Base-by-base conservation (phyloP, 1,284 basidiomycete genomes). In the Cystobasidium slooffiae region DNA sequence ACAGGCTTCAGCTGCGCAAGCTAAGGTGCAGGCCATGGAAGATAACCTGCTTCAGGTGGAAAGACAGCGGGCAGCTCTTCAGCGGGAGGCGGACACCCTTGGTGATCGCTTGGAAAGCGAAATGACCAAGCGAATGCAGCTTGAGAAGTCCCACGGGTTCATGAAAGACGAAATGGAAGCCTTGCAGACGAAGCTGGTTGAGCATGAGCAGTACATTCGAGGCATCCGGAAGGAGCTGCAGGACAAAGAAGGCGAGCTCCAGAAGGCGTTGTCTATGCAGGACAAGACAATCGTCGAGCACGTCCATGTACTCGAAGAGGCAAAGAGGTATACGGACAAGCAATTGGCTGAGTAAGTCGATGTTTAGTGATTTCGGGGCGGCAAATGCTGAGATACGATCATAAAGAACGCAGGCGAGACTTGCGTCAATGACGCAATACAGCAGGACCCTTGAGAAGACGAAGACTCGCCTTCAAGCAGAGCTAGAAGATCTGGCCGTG, bases 271-370 rank as follows among this genome's bases (percentile, higher is more conserved):
- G 74, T 90, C 90, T 7, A 88, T 89, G 81, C 92, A 95, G 82
- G 94, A 98, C 85, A 97, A 96, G 86, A 98, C 94, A 14, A 97
- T 97, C 74, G 94, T 99, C 62, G 96, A 99, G 83, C 97, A 99
- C 80, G 94, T 99, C 22, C 92, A 99, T 79, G 97, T 99, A 18
- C 86, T 97, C 6, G 95, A 99, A 82, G 93, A 97, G 80, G 96
- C 97, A 10, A 98, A 98, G 83, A 91, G 91, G 74, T 90, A 97
- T 76, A 97, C 97, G 0, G 96, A 99, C 81, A 88, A 91, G 37
- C 93, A 98, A 81, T 88, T 98, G 7, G 87, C 86, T 37, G 92
- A 94, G 22, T 72, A 24, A 52, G 69, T 64, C 24, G 5, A 22
- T 31, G 5, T 51, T 16, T 46, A 8, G 3, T 16, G 22, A 18